Conservation (phyloP, 805 yeast species). For the Candida oleophila region DNA sequence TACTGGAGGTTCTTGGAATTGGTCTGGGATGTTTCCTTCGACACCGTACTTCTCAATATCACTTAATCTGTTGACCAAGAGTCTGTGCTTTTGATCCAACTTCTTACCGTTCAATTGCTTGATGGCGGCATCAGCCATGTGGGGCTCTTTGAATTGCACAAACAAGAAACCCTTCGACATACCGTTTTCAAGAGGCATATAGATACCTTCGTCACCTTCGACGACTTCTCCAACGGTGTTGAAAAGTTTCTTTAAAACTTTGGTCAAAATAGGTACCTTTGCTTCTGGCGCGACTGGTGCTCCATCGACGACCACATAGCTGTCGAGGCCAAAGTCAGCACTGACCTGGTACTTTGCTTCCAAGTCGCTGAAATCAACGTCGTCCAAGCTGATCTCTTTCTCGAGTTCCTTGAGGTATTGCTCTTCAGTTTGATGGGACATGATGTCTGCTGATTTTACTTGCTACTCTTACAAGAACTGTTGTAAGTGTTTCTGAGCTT, state of each 20-base stretch:
- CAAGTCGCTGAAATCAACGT: slow-evolving; percentile 79
- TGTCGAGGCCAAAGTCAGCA: slow-evolving; percentile 63
- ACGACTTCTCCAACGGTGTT: slow-evolving; percentile 72
- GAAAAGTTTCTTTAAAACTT: slow-evolving; percentile 82
- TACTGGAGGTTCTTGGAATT: slow-evolving; percentile 68
- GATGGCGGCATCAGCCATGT: slow-evolving; percentile 75
- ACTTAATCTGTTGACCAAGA: slow-evolving; percentile 75
- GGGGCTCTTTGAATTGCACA: slow-evolving; percentile 70
- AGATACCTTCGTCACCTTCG: slow-evolving; percentile 59
- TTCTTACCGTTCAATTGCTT: slow-evolving; percentile 82
- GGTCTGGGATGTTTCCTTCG: slow-evolving; percentile 58
- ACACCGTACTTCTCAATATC: slow-evolving; percentile 80
- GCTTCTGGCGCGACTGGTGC: slow-evolving; percentile 93
- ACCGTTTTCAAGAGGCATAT: slow-evolving; percentile 78
- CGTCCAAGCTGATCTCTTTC: slow-evolving; percentile 41
- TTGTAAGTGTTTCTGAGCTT: not conserved
- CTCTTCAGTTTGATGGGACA: slow-evolving; percentile 13
- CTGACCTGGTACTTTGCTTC: slow-evolving; percentile 68
- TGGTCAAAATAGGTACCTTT: slow-evolving; percentile 78
- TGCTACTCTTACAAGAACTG: not conserved
- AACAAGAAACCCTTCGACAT: slow-evolving; percentile 85
- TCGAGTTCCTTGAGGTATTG: slow-evolving; percentile 33
- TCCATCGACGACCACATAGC: slow-evolving; percentile 86
- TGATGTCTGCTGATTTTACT: not conserved
- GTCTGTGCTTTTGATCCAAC: slow-evolving; percentile 89